Conservation (phyloP, 208 protist species). For the Crithidia mellificae region DNA sequence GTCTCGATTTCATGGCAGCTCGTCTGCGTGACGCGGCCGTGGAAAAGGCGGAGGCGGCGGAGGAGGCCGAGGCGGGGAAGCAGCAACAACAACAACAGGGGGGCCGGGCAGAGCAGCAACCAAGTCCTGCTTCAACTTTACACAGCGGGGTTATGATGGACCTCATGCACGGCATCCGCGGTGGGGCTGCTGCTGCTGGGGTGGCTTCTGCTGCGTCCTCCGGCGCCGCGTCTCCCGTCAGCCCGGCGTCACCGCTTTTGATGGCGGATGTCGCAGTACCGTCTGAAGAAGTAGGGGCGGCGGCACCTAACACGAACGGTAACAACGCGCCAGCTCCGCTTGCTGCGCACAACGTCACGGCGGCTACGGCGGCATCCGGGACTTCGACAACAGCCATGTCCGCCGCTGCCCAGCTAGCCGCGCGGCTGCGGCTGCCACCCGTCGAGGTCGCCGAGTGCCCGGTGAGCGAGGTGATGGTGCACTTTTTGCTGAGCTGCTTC, state of each 20-base stretch:
- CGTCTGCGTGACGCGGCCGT: constrained; percentile 20
- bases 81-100: neutral
- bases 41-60: constrained; percentile 15
- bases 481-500: constrained; percentile 37
- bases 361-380: neutral
- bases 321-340: too few relatives aligned
- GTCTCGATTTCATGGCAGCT: constrained; percentile 30
- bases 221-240: constrained; percentile 10
- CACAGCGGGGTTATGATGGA: constrained; percentile 6
- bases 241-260: neutral
- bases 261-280: neutral
- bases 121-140: neutral
- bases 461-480: constrained; percentile 38
- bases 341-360: too few relatives aligned
- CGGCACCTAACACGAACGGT: neutral
- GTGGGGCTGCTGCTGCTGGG: too few relatives aligned
- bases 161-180: constrained; percentile 3
- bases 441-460: constrained; percentile 33
- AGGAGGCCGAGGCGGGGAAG: neutral
- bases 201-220: neutral
- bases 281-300: too few relatives aligned
- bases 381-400: neutral
- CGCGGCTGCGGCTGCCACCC: constrained; percentile 12
- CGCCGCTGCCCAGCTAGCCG: constrained; percentile 4
- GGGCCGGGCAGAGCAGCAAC: neutral